Conservation (phyloP, 2,329 filamentous ascomycete genomes). For the Ophioceras dolichostomum region DNA sequence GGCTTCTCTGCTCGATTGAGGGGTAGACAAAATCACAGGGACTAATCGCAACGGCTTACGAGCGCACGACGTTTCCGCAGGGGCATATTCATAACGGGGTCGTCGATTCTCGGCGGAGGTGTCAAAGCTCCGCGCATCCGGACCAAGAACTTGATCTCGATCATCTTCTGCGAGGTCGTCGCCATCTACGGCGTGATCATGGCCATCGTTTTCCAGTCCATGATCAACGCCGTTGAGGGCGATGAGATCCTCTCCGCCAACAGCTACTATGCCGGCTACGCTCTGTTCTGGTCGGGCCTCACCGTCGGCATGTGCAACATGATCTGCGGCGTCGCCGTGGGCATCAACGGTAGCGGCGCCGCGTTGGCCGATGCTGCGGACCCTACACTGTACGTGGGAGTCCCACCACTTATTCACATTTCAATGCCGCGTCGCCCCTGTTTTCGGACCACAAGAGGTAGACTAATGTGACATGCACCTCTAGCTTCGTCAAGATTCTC, state of each 20-base stretch:
- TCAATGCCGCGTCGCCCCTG: too few species aligned
- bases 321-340: conserved; percentile 90
- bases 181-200: conserved; percentile 99
- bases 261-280: conserved; percentile 90
- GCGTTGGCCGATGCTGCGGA: conserved; percentile 94
- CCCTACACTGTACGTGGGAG: conserved; percentile 59
- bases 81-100: conserved; percentile 98
- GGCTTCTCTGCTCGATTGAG: too few species aligned
- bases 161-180: conserved; percentile 99
- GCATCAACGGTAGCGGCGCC: conserved; percentile 95
- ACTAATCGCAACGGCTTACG: too few species aligned
- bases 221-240: conserved; percentile 55
- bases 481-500: conserved; percentile 93
- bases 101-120: conserved; percentile 91
- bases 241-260: conserved; percentile 58
- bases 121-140: conserved; percentile 95
- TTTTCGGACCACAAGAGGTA: neutral
- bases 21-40: too few species aligned
- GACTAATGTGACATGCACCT: too few species aligned
- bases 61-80: too few species aligned
- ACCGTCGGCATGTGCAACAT: conserved; percentile 94
- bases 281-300: conserved; percentile 89
- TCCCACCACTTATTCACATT: too few species aligned
- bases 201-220: conserved; percentile 94
- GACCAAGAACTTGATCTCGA: conserved; percentile 98